These are phyloP conservation scores for Camelina sativa DNA, from an alignment of 345 rosid genomes.

Conservation along the genomic window DNA sequence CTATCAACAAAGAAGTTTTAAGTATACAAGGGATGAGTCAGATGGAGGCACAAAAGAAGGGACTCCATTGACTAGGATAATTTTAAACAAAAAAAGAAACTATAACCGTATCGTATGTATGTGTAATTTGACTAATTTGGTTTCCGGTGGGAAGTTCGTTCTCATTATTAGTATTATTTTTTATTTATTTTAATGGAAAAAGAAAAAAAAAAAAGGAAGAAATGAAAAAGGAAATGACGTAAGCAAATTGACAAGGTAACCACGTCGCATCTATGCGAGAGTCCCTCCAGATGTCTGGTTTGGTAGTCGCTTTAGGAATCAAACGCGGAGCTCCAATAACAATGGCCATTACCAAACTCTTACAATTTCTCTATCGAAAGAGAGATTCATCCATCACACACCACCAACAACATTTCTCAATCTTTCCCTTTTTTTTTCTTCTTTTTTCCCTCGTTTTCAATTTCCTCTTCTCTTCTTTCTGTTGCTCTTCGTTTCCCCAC, in stretches of 20 bases:
- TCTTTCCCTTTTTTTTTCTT: slow-evolving; percentile 26
- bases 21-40: background rate
- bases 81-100: background rate
- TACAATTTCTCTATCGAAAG: slow-evolving; percentile 16
- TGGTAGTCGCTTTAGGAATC: slow-evolving; percentile 63
- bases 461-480: slow-evolving; percentile 11
- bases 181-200: background rate
- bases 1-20: background rate
- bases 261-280: slow-evolving; percentile 42
- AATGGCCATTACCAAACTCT: slow-evolving; percentile 44
- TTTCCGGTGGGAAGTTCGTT: background rate
- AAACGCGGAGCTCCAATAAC: slow-evolving; percentile 56
- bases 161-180: background rate
- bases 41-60: slow-evolving; percentile 2
- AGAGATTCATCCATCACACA: background rate
- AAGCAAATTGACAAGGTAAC: slow-evolving; percentile 39
- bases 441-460: slow-evolving; percentile 22
- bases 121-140: background rate
- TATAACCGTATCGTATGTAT: background rate
- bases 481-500: slow-evolving; percentile 19
- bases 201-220: too few species aligned
- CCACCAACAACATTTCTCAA: slow-evolving; percentile 6
- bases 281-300: slow-evolving; percentile 74
- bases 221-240: slow-evolving; percentile 34
- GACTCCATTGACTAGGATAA: background rate